Percentiles rank a stretch among this genome's conserved stretches.
Conservation (phyloP, 495 filamentous ascomycete species). For the Schizothecium vesticola region DNA sequence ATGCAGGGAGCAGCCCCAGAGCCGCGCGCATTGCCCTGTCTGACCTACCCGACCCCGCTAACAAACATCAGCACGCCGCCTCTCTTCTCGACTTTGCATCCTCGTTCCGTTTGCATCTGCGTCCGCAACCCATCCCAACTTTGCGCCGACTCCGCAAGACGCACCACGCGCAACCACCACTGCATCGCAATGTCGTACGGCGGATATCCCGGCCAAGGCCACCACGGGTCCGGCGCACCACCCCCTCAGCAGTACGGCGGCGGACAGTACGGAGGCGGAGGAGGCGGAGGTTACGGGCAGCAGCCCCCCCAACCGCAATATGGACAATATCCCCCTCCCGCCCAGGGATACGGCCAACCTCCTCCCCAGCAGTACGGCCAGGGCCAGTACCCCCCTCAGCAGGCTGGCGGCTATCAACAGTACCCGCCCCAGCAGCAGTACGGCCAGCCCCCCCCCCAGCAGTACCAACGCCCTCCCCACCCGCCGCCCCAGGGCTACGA, state of each 20-base stretch:
- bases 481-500: constrained; percentile 27
- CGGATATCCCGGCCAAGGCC: constrained; percentile 6
- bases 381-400: constrained; percentile 20
- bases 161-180: not conserved
- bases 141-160: not conserved
- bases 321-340: constrained; percentile 15
- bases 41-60: not conserved
- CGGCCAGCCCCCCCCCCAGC: constrained; percentile 26
- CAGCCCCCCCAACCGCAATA: constrained; percentile 15
- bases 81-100: not conserved
- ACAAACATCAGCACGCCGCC: not conserved
- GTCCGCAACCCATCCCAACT: not conserved
- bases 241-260: not conserved
- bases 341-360: constrained; percentile 24
- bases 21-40: not conserved
- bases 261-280: constrained; percentile 1
- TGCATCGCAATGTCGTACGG: constrained; percentile 6
- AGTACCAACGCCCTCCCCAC: not conserved
- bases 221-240: not conserved
- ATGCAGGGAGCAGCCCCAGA: not conserved
- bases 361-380: constrained; percentile 19
- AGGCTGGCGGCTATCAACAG: constrained; percentile 9
- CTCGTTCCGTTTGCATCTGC: not conserved
- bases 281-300: constrained; percentile 1
- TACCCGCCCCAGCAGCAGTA: constrained; percentile 22